These are phyloP conservation scores for Aleurites moluccanus DNA, from an alignment of 441 rosid genomes.

Conservation along the genomic window DNA sequence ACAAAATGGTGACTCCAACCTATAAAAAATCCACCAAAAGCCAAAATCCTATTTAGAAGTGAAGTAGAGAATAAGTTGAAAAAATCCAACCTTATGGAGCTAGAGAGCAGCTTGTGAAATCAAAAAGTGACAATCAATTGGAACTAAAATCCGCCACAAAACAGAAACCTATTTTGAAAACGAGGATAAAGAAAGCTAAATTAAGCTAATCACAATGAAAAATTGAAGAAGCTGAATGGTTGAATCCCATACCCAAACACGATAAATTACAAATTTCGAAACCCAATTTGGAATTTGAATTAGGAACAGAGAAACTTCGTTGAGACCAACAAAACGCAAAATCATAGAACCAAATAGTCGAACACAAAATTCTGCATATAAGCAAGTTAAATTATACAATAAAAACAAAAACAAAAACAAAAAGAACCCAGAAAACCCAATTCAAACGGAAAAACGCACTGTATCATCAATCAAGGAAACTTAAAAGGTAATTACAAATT, in stretches of 20 bases:
- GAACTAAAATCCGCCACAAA: not conserved
- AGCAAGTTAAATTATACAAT: too few relatives aligned
- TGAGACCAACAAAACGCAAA: too few relatives aligned
- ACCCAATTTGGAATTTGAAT: not conserved
- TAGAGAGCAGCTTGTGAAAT: not conserved
- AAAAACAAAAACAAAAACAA: not conserved
- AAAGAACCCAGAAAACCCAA: not conserved
- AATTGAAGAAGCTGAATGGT: not conserved
- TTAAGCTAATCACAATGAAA: not conserved
- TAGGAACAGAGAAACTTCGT: not conserved
- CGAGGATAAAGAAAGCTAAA: not conserved
- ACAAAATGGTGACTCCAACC: constrained; percentile 72
- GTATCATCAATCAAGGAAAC: too few relatives aligned
- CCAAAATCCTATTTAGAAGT: not conserved
- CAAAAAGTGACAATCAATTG: not conserved
- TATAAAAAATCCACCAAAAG: constrained; percentile 11
- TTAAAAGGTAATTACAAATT: not conserved
- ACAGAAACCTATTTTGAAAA: not conserved
- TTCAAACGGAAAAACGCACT: not conserved
- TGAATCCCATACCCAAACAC: not conserved
- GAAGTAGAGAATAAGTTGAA: not conserved
- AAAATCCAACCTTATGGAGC: not conserved
- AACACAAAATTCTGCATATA: not conserved
- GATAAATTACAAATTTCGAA: not conserved
- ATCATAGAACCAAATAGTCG: not conserved